phyloP scores from a whole-genome alignment of 2,329 filamentous ascomycete species.

The Curvularia spicifera region DNA sequence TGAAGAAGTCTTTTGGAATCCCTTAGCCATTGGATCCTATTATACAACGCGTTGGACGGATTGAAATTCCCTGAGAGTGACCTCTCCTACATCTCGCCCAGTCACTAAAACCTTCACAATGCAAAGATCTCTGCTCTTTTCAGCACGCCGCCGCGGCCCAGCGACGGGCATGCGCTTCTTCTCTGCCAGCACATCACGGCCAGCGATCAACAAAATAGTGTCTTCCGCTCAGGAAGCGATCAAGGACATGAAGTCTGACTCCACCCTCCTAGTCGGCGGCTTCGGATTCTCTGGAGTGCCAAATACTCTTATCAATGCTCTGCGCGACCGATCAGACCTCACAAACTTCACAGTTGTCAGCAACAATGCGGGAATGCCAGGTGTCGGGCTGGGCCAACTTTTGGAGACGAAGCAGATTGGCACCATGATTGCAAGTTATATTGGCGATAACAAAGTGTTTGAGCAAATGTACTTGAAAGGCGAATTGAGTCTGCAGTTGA shows the following conservation, averaged over 20 bases:
- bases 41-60: too few species aligned
- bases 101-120: constrained; percentile 26
- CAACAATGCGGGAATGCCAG: constrained; percentile 78
- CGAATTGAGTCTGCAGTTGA: constrained; percentile 76
- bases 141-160: constrained; percentile 40
- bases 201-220: constrained; percentile 50
- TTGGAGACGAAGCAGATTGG: constrained; percentile 73
- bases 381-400: constrained; percentile 72
- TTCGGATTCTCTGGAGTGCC: constrained; percentile 51
- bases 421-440: constrained; percentile 75
- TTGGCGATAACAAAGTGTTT: constrained; percentile 78
- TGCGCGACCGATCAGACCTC: constrained; percentile 46
- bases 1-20: neutral
- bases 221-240: constrained; percentile 49
- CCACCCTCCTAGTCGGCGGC: constrained; percentile 48
- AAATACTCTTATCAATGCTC: constrained; percentile 49
- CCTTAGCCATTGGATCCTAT: neutral
- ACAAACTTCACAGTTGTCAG: constrained; percentile 72
- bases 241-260: constrained; percentile 48
- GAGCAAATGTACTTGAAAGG: constrained; percentile 77
- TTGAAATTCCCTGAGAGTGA: neutral
- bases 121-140: constrained; percentile 46
- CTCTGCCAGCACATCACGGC: constrained; percentile 40
- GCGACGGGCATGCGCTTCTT: constrained; percentile 42
- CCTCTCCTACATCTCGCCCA: neutral